Evolutionary conservation across 352 stramenopile genomes (phyloP), one percentile per base, ranked within the genome.

Genomic region (Pythium sp.): DNA sequence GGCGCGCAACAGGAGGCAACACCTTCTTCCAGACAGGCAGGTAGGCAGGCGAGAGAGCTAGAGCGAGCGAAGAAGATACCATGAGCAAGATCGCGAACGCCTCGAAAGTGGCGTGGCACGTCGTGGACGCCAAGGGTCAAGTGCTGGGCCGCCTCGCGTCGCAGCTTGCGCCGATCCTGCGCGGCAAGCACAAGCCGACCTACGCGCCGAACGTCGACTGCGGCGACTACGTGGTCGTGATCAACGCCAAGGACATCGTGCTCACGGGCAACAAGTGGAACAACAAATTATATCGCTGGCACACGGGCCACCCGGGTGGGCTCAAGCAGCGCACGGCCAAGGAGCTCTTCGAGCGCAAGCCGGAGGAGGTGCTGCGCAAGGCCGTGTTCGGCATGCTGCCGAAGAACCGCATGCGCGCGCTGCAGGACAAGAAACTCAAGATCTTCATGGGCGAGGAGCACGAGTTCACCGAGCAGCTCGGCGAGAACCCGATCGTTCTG

Each of bases 171-270:
- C 93, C 92, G 15, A 97, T 99, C 71, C 82, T 99, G 24, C 94
- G 89, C 62, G 98, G 98, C 60, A 99, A 99, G 79, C 97, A 99
- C 87, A 99, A 99, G 78, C 98, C 97, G 8, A 99, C 95, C 61
- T 99, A 98, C 82, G 86, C 90, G 57, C 98, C 97, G 12, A 98
- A 99, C 77, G 84, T 94, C n/a, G 97, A 99, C 83, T 98, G 95
- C 80, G 98, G 97, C 58, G 98, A 99, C 86, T 96, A 96, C 73
- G 93, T 99, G 11, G 97, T 99, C 32, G 94, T 99, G 53, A 89
- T 99, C 64, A 99, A 99, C 84, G 96, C 96, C 56, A 91, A 98
- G 73, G 77, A 98, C 78, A 91, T 98, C 59, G 87, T 97, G 67
- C 94, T 99, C 73, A 97, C 95, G 67, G 96, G 96, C 65, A 97